These are phyloP conservation scores for Boletus subparvulus DNA, from an alignment of 768 basidiomycete species.

Conservation along the genomic window DNA sequence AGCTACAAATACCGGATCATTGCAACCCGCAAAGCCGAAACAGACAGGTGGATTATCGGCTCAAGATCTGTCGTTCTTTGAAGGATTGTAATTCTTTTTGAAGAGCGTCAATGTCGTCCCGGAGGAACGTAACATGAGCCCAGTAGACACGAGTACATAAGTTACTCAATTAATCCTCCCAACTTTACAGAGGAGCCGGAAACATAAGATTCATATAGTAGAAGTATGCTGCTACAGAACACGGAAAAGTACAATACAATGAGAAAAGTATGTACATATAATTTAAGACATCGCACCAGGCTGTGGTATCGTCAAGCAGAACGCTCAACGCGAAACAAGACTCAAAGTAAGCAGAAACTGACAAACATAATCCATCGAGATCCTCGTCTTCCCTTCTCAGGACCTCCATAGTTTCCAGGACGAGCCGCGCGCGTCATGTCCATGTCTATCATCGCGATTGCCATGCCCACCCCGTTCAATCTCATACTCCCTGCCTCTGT, in stretches of 20 bases:
- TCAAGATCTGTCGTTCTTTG: constrained; percentile 86
- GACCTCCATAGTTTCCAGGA: constrained; percentile 14
- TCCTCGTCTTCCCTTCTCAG: not conserved
- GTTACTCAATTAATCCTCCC: not conserved
- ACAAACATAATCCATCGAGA: not conserved
- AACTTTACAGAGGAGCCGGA: not conserved
- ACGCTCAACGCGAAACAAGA: not conserved
- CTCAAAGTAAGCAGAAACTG: not conserved
- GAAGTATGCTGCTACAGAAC: not conserved
- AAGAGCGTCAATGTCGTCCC: not conserved
- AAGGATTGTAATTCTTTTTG: constrained; percentile 51
- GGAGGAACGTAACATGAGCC: not conserved
- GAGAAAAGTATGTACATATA: not conserved
- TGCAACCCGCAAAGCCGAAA: constrained; percentile 19
- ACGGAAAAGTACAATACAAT: not conserved
- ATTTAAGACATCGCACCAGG: not conserved
- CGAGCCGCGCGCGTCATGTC: constrained; percentile 5
- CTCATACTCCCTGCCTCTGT: constrained; percentile 7
- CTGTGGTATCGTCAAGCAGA: constrained; percentile 6
- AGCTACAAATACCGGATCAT: constrained; percentile 5
- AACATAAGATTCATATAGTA: not conserved
- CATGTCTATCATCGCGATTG: constrained; percentile 4
- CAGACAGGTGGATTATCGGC: constrained; percentile 66
- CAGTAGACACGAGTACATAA: not conserved
- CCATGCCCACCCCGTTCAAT: not conserved